Evolutionary conservation across 352 stramenopile genomes (phyloP), one percentile per base, ranked within the genome.

Genomic region (Phytophthora uliginosa): DNA sequence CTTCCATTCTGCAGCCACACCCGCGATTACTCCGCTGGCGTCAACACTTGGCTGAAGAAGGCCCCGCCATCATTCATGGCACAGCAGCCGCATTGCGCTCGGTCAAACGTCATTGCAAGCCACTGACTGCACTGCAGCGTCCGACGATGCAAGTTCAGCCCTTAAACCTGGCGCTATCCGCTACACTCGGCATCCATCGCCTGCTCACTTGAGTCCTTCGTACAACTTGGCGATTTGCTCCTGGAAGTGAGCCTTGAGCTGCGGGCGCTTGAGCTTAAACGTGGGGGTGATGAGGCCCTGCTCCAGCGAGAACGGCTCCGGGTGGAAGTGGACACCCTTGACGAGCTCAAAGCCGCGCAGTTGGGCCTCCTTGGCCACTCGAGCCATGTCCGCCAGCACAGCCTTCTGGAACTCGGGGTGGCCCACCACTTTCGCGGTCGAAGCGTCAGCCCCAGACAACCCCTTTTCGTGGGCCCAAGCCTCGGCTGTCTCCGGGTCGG

Each of bases 191-290:
- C 28, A 31, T n/a, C 50, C 28, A 17, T 53, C 59, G 57, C 3
- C 12, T 7, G 6, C 42, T 40, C 76, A 79, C 64, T 84, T 74
- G 15, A 81, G 18, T 52, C 62, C 48, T 36, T 72, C 69, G 56
- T 90, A 92, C 66, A 91, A 70, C 26, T 74, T 68, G 18, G 68
- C 28, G 63, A 92, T 87, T 63, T 92, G 68, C 28, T 62, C 7
- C 60, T 91, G 67, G 69, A 91, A 90, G 55, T 74, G 76, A 26
- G 45, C 63, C 70, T 88, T 90, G 38, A 89, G 76, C 50, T 89
- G 82, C 28, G 77, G 78, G 4, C 97, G 81, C 78, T 99, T 99
- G 73, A 99, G 85, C 76, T 99, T 99, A 78, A 98, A 98, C 4
- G 96, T 99, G n/a, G 95, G 94, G 10, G 96, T 99, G 53, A 98